Evolutionary conservation across 345 rosid species (phyloP), one percentile per base, ranked within the genome.

Genomic region (Noccaea caerulescens): DNA sequence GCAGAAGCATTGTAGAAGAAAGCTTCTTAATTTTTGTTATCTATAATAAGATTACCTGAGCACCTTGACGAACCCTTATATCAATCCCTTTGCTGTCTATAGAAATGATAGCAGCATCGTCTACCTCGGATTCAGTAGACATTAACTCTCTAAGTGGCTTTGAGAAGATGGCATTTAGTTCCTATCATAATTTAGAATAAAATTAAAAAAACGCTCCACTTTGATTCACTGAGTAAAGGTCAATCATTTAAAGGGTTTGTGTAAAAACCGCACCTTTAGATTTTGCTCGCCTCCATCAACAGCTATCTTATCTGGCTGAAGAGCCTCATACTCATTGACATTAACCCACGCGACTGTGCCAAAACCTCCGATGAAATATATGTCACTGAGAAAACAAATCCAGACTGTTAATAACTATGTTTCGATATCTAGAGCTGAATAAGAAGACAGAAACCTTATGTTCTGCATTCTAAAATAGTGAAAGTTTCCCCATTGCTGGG

Each of bases 261-360:
- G n/a, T 6, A 16, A 16, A 2, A 32, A 6, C 57, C 53, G 58
- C 30, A 94, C 99, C 92, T 91, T 89, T 9, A 94, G 83, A 77
- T 84, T 84, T 67, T 91, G 89, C 81, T 94, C 98, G n/a, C 89
- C 96, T 37, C 98, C 99, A 77, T 91, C 87, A 36, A 88, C 96
- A 51, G 99, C 98, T 78, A 91, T 94, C 81, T 84, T 94, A 76
- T 94, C 98, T 13, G 98, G 99, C 32, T 79, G 81, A 76, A 94
- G 78, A 34, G 82, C 78, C 64, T 91, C 96, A 1, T 89, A 91
- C 79, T 94, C 98, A 75, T 82, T 82, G 56, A 91, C 96, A 78
- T 91, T 90, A 7, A 94, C 87, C 99, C 99, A 94, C 18, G 99
- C 98, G 72, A 91, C 97, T 41, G 98, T 91, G 68, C 99, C 99